Evolutionary conservation across 352 stramenopile genomes (phyloP).

Genomic region (Globisporangium nodosum): DNA sequence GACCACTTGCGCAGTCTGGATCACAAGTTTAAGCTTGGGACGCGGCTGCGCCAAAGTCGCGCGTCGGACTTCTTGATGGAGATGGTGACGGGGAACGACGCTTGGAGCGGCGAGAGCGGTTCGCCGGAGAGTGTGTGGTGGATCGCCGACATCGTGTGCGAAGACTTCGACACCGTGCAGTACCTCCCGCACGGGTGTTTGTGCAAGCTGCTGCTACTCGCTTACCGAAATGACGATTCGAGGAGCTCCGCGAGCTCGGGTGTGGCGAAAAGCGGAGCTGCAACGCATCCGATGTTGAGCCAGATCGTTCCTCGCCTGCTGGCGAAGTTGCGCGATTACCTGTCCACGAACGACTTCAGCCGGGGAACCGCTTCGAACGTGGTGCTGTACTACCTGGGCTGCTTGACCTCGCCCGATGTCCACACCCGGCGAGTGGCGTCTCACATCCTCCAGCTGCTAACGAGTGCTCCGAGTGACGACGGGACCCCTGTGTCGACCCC

Average conservation of each 20-base stretch:
- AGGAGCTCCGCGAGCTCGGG: background rate
- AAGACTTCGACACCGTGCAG: constrained; percentile 75
- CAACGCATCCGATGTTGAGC: constrained; percentile 29
- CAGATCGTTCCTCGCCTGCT: constrained; percentile 54
- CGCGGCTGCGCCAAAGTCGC: constrained; percentile 70
- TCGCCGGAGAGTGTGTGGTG: constrained; percentile 53
- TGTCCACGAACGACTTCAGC: constrained; percentile 28
- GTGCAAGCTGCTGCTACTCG: constrained; percentile 72
- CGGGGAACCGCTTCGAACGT: constrained; percentile 37
- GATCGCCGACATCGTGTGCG: constrained; percentile 86
- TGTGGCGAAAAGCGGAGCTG: constrained; percentile 10
- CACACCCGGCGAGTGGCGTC: constrained; percentile 50
- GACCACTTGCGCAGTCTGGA: constrained; percentile 68
- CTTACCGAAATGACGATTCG: constrained; percentile 9
- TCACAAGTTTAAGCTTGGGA: constrained; percentile 70
- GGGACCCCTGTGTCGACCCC: constrained; percentile 10
- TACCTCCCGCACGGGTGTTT: constrained; percentile 76
- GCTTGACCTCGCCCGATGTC: constrained; percentile 46
- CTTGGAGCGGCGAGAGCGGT: constrained; percentile 10
- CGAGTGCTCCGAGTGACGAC: constrained; percentile 18
- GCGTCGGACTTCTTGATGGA: constrained; percentile 83
- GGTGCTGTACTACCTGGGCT: constrained; percentile 68
- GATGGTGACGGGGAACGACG: constrained; percentile 61
- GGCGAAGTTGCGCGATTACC: constrained; percentile 48
- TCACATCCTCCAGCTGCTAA: constrained; percentile 64